Percentiles rank a stretch among this genome's conserved stretches.
phyloP scores from a whole-genome alignment of 306 rosid species.

The Cicer cuneatum region DNA sequence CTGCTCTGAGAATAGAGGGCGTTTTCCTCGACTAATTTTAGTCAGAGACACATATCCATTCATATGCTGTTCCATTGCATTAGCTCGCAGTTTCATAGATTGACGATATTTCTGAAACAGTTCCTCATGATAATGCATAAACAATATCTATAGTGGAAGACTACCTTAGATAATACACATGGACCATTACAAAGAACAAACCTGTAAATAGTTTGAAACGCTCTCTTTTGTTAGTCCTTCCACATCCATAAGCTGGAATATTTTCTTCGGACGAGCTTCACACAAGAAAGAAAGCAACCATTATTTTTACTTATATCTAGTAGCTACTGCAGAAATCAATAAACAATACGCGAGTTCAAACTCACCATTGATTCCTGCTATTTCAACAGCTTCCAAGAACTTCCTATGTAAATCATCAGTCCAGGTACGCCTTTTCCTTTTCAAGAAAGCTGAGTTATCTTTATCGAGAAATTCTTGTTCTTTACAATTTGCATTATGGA shows the following conservation, averaged over 20 bases:
- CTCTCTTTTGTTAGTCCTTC: slow-evolving; percentile 46
- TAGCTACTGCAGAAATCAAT: slow-evolving; percentile 2
- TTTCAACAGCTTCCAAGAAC: slow-evolving; percentile 47
- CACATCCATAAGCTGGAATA: slow-evolving; percentile 50
- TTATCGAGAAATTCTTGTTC: neutral
- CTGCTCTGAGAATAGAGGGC: neutral
- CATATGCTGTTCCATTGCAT: neutral
- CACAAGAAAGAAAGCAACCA: slow-evolving; percentile 37
- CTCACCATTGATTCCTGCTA: slow-evolving; percentile 52
- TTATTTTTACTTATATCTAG: neutral
- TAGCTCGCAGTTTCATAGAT: neutral
- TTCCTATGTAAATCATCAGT: slow-evolving; percentile 43
- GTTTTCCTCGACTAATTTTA: neutral
- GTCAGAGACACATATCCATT: neutral
- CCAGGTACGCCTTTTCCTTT: slow-evolving; percentile 48
- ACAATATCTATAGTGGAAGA: neutral
- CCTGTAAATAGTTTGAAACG: slow-evolving; percentile 57
- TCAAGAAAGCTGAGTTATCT: neutral
- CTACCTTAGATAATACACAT: neutral
- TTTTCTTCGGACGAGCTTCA: slow-evolving; percentile 54
- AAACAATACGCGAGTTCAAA: slow-evolving; percentile 21
- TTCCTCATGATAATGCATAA: neutral
- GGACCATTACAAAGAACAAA: slow-evolving; percentile 32
- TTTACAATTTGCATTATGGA: slow-evolving; percentile 22
- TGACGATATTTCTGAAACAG: slow-evolving; percentile 28